Base-by-base conservation (phyloP, 1,284 basidiomycete genomes). In the Papiliotrema nemorosa region DNA sequence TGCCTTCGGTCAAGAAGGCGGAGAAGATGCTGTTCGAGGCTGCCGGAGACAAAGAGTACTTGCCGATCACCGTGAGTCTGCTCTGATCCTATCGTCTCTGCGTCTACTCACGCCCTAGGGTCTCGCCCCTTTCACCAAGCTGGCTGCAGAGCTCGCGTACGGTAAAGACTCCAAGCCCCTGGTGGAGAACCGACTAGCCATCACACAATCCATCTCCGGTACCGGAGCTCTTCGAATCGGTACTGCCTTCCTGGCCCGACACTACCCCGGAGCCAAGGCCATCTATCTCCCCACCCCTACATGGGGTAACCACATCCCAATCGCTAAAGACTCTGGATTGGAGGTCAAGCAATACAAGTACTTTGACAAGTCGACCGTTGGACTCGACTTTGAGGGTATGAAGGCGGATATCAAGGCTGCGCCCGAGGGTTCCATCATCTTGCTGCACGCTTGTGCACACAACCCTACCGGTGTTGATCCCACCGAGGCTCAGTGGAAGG, bases 401-500 rank as follows among this genome's bases (percentile, higher is more conserved):
- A 92, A 90, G 76, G 84, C 82, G 62, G 90, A 96, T 72, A 78
- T 96, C 61, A 78, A 82, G 72, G 69, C 71, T 38, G 77, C 77
- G 21, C 78, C 78, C 12, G 71, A 76, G 51, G 75, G 75, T 34
- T 78, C 77, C 48, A 74, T 79, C 55, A 66, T 80, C 51, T 64
- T 80, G 22, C 74, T 81, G 22, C 79, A 80, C 66, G 79, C 79
- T 20, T 80, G 78, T 63, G 76, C 78, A 22, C 79, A 79, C 55
- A 99, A 99, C 78, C 96, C 96, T 3, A 97, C 94, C 39, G 92
- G 96, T 62, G 84, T 98, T 58, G 96, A 99, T 78, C 94, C 92
- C 25, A 97, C 92, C 10, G 82, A 82, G 38, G 85, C 84, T 48
- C 93, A 98, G 78, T 99, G 96, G 96, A 81, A 81, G 59, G 84